Evolutionary conservation across 805 yeast species (phyloP), one percentile per base, ranked within the genome.

Genomic region (Jamesozyma spencerorum): DNA sequence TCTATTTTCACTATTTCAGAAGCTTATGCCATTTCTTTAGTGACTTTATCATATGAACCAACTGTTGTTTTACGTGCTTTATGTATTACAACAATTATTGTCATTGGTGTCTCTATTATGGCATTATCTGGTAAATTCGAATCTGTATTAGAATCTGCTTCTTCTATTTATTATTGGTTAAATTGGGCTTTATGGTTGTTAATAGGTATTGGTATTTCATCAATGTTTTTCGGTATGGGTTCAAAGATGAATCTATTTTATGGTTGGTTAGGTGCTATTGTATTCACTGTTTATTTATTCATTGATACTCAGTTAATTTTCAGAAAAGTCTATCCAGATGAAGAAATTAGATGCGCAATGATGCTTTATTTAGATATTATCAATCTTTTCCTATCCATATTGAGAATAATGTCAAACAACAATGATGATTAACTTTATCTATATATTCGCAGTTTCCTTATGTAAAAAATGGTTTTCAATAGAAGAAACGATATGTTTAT

Each of bases 251-350:
- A 83, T 50, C 58, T 81, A 47, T 62, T 78, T 3, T 85, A 82
- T 64, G 75, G 87, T 26, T 75, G 77, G 46, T 56, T 80, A 34
- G 94, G 92, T 18, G 92, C 94, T 4, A 53, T 81, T 32, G 62
- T 86, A 2, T 86, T 86, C 62, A 68, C 80, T 12, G 74, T 77
- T 4, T 85, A 81, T 55, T 71, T 87, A 43, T 62, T 86, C 38
- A 75, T 85, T 35, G 96, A 86, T 59, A 86, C 95, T 17, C 95
- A 86, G 61, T 58, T 76, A 50, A 75, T 86, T 41, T 72, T 86
- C 77, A 77, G 81, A 55, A 77, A 75, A 42, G 77, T 70, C 50
- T 81, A 79, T 53, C 79, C 86, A 33, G 95, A 86, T 50, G 95
- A 87, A 50, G 95, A 85, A 54, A 72, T 86, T n/a, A 72, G 77